phyloP scores from a whole-genome alignment of 2,329 filamentous ascomycete genomes.

The Penicillium sp. region DNA sequence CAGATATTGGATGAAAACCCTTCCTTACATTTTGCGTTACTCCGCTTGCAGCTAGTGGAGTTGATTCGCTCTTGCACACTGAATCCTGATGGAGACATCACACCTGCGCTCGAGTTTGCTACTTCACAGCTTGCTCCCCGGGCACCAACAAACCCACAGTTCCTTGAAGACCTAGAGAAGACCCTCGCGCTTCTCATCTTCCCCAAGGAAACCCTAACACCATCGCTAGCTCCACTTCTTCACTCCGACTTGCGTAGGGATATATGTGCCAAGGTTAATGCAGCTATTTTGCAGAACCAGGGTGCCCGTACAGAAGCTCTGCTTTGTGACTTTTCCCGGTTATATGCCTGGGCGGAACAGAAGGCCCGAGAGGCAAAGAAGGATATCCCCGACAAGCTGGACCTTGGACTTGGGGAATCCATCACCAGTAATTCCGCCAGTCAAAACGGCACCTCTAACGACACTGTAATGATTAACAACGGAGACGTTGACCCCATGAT shows the following conservation, averaged over 20 bases:
- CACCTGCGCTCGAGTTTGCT: conserved; percentile 82
- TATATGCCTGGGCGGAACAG: conserved; percentile 83
- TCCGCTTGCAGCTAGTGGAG: conserved; percentile 91
- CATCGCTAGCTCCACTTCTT: conserved; percentile 75
- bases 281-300: conserved; percentile 78
- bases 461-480: conserved; percentile 49
- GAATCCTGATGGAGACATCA: conserved; percentile 72
- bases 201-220: conserved; percentile 76
- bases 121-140: conserved; percentile 84
- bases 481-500: conserved; percentile 49
- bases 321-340: conserved; percentile 78
- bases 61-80: conserved; percentile 79
- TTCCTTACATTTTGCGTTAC: conserved; percentile 82
- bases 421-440: conserved; percentile 31
- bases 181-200: conserved; percentile 95
- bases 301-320: conserved; percentile 77
- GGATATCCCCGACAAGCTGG: conserved; percentile 51
- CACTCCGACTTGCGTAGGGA: conserved; percentile 78
- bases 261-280: conserved; percentile 88
- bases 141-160: conserved; percentile 79
- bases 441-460: conserved; percentile 39
- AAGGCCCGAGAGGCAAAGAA: conserved; percentile 54
- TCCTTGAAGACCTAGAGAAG: conserved; percentile 83
- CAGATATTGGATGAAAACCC: conserved; percentile 88
- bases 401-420: conserved; percentile 48